phyloP scores from a whole-genome alignment of 306 rosid species.

The Alnus rubra region DNA sequence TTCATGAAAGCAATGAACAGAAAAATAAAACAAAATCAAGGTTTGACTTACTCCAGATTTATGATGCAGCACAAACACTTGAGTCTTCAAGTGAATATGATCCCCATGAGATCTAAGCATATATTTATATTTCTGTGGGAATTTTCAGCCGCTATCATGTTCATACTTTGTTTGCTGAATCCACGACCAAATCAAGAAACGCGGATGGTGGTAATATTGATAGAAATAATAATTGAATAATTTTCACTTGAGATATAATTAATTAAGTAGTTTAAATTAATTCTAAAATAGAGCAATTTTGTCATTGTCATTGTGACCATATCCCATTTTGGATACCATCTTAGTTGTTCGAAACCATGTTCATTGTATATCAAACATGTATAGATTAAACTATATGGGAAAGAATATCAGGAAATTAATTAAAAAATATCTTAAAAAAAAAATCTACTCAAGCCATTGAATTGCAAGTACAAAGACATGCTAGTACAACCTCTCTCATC shows the following conservation, averaged over 20 bases:
- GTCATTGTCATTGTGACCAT: constrained; percentile 16
- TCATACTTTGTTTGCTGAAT: constrained; percentile 8
- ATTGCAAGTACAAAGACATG: constrained; percentile 5
- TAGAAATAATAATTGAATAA: neutral
- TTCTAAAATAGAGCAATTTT: neutral
- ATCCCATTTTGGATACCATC: constrained; percentile 29
- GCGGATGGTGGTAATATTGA: neutral
- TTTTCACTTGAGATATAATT: constrained; percentile 1
- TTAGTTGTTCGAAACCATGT: constrained; percentile 29
- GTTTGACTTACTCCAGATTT: constrained; percentile 23
- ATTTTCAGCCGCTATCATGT: constrained; percentile 13
- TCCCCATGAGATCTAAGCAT: constrained; percentile 14
- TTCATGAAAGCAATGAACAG: too few species aligned
- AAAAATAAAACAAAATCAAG: neutral
- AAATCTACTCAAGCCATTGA: neutral
- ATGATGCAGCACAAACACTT: constrained; percentile 3
- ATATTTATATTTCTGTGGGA: neutral
- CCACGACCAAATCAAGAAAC: constrained; percentile 13
- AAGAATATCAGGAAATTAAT: constrained; percentile 18
- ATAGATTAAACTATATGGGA: neutral
- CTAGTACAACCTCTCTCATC: constrained; percentile 4
- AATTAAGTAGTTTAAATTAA: neutral
- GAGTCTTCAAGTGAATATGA: neutral
- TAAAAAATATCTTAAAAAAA: constrained; percentile 11
- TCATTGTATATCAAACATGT: constrained; percentile 20